A percentile compares a stretch with the other conserved stretches of the same genome.
phyloP scores from a whole-genome alignment of 1,139 yeast species.

The Zygosaccharomyces pseudobailii region DNA sequence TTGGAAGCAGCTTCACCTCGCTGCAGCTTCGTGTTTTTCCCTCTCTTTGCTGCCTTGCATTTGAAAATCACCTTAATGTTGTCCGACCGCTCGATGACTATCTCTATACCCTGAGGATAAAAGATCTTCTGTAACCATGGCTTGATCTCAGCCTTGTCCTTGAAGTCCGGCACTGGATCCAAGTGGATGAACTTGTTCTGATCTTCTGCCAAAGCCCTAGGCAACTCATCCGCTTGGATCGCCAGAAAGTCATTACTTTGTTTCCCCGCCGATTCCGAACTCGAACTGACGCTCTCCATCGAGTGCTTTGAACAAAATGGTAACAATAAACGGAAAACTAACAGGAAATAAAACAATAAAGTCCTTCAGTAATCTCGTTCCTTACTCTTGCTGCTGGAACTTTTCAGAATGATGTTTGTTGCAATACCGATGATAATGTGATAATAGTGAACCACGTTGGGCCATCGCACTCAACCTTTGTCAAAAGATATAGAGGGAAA shows the following conservation, averaged over 20 bases:
- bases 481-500: not conserved
- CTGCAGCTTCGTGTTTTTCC: slow-evolving; percentile 19
- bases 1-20: not conserved
- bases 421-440: not conserved
- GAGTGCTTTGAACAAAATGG: not conserved
- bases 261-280: not conserved
- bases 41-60: slow-evolving; percentile 46
- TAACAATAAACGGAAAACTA: not conserved
- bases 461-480: slow-evolving; percentile 2
- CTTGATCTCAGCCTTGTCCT: slow-evolving; percentile 49
- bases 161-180: slow-evolving; percentile 40
- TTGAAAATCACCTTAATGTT: slow-evolving; percentile 63
- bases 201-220: slow-evolving; percentile 16
- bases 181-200: slow-evolving; percentile 34
- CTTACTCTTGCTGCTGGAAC: not conserved
- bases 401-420: not conserved
- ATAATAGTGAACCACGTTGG: slow-evolving; percentile 1
- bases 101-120: slow-evolving; percentile 48
- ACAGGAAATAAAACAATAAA: too few relatives aligned
- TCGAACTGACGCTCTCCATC: not conserved
- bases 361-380: not conserved
- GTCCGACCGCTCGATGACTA: slow-evolving; percentile 70
- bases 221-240: not conserved
- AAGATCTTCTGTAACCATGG: slow-evolving; percentile 60
- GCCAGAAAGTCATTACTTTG: not conserved